A percentile compares a stretch with the other conserved stretches of the same genome.
Conservation (phyloP, 2,329 filamentous ascomycete genomes). For the Madurella mycetomatis region DNA sequence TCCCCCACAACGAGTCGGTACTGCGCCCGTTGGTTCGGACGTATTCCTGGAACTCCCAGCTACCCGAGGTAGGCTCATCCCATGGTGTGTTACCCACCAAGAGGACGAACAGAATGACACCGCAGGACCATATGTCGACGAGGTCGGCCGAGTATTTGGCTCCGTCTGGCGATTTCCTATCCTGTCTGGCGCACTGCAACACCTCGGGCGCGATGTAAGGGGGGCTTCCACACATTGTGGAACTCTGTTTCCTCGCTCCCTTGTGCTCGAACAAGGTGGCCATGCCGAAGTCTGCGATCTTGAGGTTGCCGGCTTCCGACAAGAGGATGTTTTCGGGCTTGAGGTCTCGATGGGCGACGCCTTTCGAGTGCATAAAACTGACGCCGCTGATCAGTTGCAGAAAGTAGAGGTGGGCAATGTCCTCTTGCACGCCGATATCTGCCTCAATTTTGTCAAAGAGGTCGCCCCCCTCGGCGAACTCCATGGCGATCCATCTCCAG, state of each 20-base stretch:
- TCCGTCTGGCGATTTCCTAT: constrained; percentile 46
- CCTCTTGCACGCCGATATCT: constrained; percentile 87
- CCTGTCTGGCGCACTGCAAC: constrained; percentile 47
- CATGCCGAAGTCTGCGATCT: constrained; percentile 94
- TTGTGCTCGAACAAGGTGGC: constrained; percentile 91
- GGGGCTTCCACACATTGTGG: constrained; percentile 89
- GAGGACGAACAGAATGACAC: constrained; percentile 94
- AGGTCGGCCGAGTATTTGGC: constrained; percentile 69
- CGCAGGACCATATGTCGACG: constrained; percentile 95
- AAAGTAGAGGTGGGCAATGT: constrained; percentile 97
- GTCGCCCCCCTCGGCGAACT: constrained; percentile 90
- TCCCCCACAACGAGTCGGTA: constrained; percentile 78
- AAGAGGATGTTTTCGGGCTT: constrained; percentile 96
- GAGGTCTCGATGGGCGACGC: constrained; percentile 85
- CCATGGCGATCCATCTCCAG: constrained; percentile 99
- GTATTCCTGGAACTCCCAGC: constrained; percentile 91
- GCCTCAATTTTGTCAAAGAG: constrained; percentile 99
- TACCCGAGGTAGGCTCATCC: constrained; percentile 83
- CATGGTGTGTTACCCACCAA: constrained; percentile 95
- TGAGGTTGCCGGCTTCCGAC: constrained; percentile 77
- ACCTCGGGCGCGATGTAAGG: constrained; percentile 98
- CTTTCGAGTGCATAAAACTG: constrained; percentile 92
- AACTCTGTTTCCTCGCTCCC: constrained; percentile 73
- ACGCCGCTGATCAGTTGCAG: constrained; percentile 85
- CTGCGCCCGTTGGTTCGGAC: constrained; percentile 73